A percentile compares a stretch with the other conserved stretches of the same genome.
Conservation (phyloP, 345 rosid genomes). For the Kandelia obovata region DNA sequence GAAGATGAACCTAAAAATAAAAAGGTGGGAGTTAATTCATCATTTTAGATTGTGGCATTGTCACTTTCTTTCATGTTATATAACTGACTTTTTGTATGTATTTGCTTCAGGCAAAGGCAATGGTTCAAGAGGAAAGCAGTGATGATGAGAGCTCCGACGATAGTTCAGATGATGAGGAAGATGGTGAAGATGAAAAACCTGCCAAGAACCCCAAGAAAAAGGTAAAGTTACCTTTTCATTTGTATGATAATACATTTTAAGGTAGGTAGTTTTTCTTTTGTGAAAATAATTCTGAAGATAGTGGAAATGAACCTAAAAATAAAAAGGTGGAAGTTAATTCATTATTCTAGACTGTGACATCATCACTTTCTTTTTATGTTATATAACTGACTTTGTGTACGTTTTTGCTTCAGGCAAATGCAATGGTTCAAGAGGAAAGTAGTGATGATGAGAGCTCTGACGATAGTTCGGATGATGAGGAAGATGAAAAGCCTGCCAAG, state of each 20-base stretch:
- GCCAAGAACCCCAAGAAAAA: slow-evolving; percentile 46
- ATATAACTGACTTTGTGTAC: neutral
- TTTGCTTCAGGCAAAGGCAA: slow-evolving; percentile 23
- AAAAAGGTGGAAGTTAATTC: slow-evolving; percentile 38
- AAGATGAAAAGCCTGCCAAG: slow-evolving; percentile 18
- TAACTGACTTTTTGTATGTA: neutral
- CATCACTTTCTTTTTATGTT: neutral
- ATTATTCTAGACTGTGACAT: neutral
- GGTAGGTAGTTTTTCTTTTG: neutral
- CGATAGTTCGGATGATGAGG: too few species aligned
- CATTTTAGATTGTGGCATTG: neutral
- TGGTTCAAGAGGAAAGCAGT: slow-evolving; percentile 44
- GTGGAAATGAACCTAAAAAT: slow-evolving; percentile 42
- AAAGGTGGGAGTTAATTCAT: slow-evolving; percentile 30
- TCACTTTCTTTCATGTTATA: neutral
- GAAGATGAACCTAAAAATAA: slow-evolving; percentile 48
- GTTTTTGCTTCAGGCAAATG: slow-evolving; percentile 23
- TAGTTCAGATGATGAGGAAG: slow-evolving; percentile 32
- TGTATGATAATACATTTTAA: neutral
- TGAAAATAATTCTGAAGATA: slow-evolving; percentile 8
- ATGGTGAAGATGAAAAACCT: slow-evolving; percentile 51
- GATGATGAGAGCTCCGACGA: slow-evolving; percentile 42
- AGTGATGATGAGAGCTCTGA: too few species aligned
- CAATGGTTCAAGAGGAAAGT: slow-evolving; percentile 14
- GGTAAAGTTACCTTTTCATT: slow-evolving; percentile 14